Conservation (phyloP, 768 basidiomycete genomes). For the Piloderma croceum region DNA sequence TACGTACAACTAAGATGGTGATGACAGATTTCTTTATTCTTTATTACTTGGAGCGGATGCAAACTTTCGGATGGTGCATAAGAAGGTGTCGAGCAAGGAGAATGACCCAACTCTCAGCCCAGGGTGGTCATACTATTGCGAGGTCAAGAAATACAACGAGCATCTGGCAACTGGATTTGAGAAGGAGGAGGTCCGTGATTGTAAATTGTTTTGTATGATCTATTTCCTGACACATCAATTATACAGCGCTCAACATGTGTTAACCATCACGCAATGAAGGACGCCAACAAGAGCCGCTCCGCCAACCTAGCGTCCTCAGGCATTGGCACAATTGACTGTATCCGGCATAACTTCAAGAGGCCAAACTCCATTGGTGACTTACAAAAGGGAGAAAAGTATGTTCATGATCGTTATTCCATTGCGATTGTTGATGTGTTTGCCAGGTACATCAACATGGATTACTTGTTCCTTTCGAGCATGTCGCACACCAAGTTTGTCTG, state of each 20-base stretch:
- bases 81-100: constrained; percentile 18
- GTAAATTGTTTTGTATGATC: constrained; percentile 19
- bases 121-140: constrained; percentile 24
- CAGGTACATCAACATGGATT: not conserved
- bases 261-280: no score
- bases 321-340: no score
- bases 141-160: constrained; percentile 13
- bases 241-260: no score
- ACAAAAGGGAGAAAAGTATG: constrained; percentile 9
- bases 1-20: not conserved
- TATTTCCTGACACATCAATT: constrained; percentile 17
- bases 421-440: no score
- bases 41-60: constrained; percentile 26
- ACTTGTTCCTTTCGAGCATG: not conserved
- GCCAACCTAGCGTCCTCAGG: not conserved
- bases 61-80: constrained; percentile 27
- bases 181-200: constrained; percentile 17
- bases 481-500: not conserved
- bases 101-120: constrained; percentile 23
- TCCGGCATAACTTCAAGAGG: constrained; percentile 2
- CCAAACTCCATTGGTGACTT: constrained; percentile 3
- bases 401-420: no score
- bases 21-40: constrained; percentile 23
- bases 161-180: constrained; percentile 14
- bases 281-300: not conserved